Evolutionary conservation across 2,329 filamentous ascomycete species (phyloP), one percentile per base, ranked within the genome.

Genomic region (Beauveria caledonica): DNA sequence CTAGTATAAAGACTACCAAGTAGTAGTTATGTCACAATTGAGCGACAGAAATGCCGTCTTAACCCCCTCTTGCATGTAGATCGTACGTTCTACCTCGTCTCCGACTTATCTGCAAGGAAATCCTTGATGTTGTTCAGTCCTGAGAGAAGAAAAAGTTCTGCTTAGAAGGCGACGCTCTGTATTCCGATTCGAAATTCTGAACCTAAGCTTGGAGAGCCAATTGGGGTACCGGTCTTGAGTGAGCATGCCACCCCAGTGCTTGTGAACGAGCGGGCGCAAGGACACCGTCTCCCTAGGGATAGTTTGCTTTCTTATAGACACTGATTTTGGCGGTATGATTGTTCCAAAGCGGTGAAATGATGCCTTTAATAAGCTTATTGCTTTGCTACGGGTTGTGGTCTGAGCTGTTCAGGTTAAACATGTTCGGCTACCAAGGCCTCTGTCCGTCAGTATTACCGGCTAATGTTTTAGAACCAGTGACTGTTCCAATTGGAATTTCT

Each of bases 391-490:
- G 25, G 25, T 6, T 27, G 25, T 27, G 25, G 5, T 27, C 25
- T 27, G 25, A 27, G 25, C 25, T 27, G 25, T 27, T 27, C 25
- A 27, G 7, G 25, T 27, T 66, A 25, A 69, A 67, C 27, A 68
- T 63, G 56, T 67, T 62, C 3, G 68, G 67, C 25, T 63, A 60
- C 56, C 66, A 68, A 9, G 64, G 50, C 0, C 60, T 58, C 13
- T 60, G 45, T 9, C 58, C 60, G n/a, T 62, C 63, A 1, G 63
- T 62, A 15, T 64, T 60, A 7, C 65, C 66, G 42, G 78, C 70
- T 45, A 68, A 69, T 15, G 63, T 60, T 7, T 74, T 73, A 1
- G 74, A 71, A 48, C 78, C 69, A 64, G 82, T 78, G 60, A 83
- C 73, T 5, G 71, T 69, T 45, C 78, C 72, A 1, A 6, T 27